Base-by-base conservation (phyloP, 2,329 filamentous ascomycete species). In the Colletotrichum noveboracense region DNA sequence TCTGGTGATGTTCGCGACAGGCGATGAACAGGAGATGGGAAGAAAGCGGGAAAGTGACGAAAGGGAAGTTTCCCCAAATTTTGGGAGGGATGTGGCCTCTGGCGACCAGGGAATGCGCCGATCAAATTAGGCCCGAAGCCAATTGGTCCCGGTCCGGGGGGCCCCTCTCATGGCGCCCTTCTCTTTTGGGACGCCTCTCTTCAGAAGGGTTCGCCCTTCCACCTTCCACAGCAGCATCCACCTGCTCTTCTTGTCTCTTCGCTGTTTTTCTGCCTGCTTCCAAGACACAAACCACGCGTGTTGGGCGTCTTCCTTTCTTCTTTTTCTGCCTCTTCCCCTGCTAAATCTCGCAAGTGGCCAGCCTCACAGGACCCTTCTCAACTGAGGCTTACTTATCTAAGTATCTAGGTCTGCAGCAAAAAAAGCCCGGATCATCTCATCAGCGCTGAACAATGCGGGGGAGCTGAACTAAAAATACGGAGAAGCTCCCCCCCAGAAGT, bases 81-180 rank as follows among this genome's bases (percentile, higher is more conserved):
- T 58, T 68, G 69, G 69, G 73, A 75, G 73, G 73, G 69, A 75
- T 73, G 64, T 71, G 34, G 48, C 30, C 66, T 74, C 65, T 67
- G 66, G 58, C 55, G 71, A 48, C 24, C 24, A 66, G 58, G 66
- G 58, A 70, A 70, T 70, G 71, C 48, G 71, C 71, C 71, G 65
- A 72, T 36, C 70, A 66, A 66, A 70, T 60, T 67, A 58, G 38
- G 55, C 62, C 36, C 24, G 38, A 43, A 52, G 66, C n/a, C 18
- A 32, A 48, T 36, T 56, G 43, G 56, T 67, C 43, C 60, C 56
- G 32, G 66, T 30, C 70, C 24, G 38, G 55, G 70, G 69, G 48
- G 65, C 60, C 70, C 34, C 60, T 24, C 38, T 68, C 16, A 32
- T 62, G 28, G 48, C 32, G 65, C 70, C 70, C 58, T 61, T 61